Percentiles rank a stretch among this genome's conserved stretches.
Conservation (phyloP, 1,284 basidiomycete genomes). For the Butyriboletus appendiculatus region DNA sequence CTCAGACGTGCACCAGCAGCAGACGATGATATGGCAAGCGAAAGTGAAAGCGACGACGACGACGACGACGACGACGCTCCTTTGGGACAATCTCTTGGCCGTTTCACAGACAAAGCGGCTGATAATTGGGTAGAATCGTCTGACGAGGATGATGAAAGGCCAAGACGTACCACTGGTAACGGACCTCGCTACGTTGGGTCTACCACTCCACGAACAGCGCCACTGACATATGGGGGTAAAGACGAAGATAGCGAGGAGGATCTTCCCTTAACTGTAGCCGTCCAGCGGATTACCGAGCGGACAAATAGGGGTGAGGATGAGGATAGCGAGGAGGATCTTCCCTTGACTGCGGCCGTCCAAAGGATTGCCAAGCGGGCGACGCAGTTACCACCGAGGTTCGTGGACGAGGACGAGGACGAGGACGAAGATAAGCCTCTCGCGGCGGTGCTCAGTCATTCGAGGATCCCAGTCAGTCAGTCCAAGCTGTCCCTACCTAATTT, state of each 20-base stretch:
- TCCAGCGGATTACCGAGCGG: slow-evolving; percentile 23
- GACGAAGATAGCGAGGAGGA: slow-evolving; percentile 71
- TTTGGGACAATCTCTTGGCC: slow-evolving; percentile 25
- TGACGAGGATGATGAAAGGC: slow-evolving; percentile 49
- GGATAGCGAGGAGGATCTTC: slow-evolving; percentile 75
- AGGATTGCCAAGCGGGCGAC: slow-evolving; percentile 30
- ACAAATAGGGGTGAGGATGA: slow-evolving; percentile 32
- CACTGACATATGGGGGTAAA: slow-evolving; percentile 12
- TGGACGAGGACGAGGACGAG: slow-evolving; percentile 36
- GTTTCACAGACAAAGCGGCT: slow-evolving; percentile 32
- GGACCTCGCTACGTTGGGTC: slow-evolving; percentile 45
- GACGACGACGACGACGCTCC: slow-evolving; percentile 42
- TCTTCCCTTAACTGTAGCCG: slow-evolving; percentile 62
- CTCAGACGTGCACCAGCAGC: slow-evolving; percentile 46
- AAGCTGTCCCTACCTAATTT: slow-evolving; percentile 48
- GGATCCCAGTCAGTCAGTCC: slow-evolving; percentile 48
- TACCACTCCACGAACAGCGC: slow-evolving; percentile 15
- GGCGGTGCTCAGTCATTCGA: slow-evolving; percentile 55
- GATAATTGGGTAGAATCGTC: slow-evolving; percentile 63
- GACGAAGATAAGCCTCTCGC: slow-evolving; percentile 76
- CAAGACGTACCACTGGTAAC: slow-evolving; percentile 54
- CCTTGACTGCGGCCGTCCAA: slow-evolving; percentile 59
- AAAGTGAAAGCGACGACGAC: slow-evolving; percentile 50
- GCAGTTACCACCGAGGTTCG: slow-evolving; percentile 17
- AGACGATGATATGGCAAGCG: slow-evolving; percentile 47